These are phyloP conservation scores for Pochonia chlamydosporia DNA, from an alignment of 2,329 filamentous ascomycete species.

Conservation along the genomic window DNA sequence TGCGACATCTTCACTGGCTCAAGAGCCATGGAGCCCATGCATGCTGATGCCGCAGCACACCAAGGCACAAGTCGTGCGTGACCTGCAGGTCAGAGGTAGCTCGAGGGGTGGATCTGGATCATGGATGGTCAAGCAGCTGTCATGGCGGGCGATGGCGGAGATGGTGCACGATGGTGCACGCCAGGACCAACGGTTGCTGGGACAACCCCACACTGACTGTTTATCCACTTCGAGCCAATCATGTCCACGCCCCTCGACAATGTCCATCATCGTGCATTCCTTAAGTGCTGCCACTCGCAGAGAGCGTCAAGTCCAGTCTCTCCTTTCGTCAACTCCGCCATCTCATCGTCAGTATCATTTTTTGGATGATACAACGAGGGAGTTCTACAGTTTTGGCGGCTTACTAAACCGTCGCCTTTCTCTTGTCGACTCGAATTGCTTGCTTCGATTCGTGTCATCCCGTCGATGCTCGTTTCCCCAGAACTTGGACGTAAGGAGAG, in stretches of 20 bases:
- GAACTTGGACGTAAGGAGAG: too few species aligned
- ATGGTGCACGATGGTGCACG: neutral
- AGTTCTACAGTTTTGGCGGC: neutral
- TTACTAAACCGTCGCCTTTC: neutral
- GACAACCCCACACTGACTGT: conserved; percentile 8
- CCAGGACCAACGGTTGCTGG: conserved; percentile 1
- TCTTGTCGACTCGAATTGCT: neutral
- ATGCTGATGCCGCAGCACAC: too few species aligned
- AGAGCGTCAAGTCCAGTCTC: neutral
- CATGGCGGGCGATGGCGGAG: neutral
- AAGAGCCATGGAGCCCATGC: too few species aligned
- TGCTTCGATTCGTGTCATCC: neutral
- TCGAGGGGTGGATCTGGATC: too few species aligned
- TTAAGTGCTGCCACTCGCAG: conserved; percentile 8
- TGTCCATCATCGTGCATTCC: conserved; percentile 9
- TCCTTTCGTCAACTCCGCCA: conserved; percentile 1
- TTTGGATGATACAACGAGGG: neutral
- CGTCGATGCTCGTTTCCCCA: neutral
- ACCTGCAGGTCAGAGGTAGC: too few species aligned
- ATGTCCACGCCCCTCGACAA: neutral
- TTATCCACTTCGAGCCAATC: conserved; percentile 10
- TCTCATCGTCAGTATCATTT: neutral
- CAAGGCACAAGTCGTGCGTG: too few species aligned
- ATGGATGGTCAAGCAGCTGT: neutral
- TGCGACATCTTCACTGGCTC: too few species aligned